phyloP scores from a whole-genome alignment of 192 early-diverging fungal species.

The Piromyces finnis region DNA sequence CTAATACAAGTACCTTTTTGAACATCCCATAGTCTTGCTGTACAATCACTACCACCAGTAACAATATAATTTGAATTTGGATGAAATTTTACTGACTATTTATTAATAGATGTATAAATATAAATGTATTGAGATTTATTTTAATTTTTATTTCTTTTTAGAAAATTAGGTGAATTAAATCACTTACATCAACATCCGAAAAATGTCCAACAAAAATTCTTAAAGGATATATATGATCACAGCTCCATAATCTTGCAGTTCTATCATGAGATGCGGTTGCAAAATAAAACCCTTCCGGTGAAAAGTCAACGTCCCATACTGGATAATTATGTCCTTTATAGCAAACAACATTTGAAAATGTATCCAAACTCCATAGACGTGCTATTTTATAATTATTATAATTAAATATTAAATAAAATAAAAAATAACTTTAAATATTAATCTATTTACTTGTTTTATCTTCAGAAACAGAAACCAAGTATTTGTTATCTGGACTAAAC shows the following conservation, averaged over 20 bases:
- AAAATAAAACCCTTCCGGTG: conserved; percentile 86
- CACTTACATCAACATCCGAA: conserved; percentile 82
- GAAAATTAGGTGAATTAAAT: neutral
- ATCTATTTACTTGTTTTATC: conserved; percentile 57
- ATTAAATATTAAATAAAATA: too few species aligned
- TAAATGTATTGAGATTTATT: too few species aligned
- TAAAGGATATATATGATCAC: conserved; percentile 87
- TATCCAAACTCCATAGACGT: conserved; percentile 89
- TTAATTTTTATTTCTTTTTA: too few species aligned
- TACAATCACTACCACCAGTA: conserved; percentile 79
- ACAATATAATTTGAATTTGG: conserved; percentile 88
- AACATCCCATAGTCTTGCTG: conserved; percentile 82
- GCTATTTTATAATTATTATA: conserved; percentile 19
- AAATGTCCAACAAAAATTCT: conserved; percentile 96
- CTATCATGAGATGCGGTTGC: conserved; percentile 88
- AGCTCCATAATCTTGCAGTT: conserved; percentile 90
- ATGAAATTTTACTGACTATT: conserved; percentile 83
- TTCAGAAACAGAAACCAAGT: conserved; percentile 75
- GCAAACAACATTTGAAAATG: conserved; percentile 73
- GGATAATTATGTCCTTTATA: conserved; percentile 97
- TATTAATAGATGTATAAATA: too few species aligned
- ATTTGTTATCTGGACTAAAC: conserved; percentile 70
- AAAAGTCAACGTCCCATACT: conserved; percentile 89
- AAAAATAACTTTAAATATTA: too few species aligned
- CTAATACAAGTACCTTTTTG: conserved; percentile 78